Evolutionary conservation across 2,329 filamentous ascomycete genomes (phyloP).

Genomic region (Penicillium sp.): DNA sequence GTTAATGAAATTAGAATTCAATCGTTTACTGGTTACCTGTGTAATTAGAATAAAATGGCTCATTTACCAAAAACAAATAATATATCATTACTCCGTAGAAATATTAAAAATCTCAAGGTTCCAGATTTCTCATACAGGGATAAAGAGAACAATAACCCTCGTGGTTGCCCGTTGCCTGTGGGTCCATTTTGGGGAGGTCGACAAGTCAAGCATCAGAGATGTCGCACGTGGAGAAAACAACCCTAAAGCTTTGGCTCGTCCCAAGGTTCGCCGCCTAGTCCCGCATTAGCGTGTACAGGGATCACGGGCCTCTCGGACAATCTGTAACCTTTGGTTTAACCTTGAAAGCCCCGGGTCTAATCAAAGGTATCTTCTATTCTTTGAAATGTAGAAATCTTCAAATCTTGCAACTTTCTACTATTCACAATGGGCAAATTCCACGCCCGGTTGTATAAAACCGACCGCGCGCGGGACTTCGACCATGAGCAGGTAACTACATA

Average conservation of each 20-base stretch:
- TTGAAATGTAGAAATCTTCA: background rate
- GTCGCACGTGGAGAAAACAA: conserved; percentile 21
- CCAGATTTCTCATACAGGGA: background rate
- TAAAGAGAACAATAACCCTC: background rate
- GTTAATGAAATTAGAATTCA: background rate
- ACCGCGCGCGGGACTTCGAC: conserved; percentile 46
- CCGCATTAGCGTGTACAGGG: conserved; percentile 10
- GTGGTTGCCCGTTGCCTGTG: background rate
- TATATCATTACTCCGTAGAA: no score
- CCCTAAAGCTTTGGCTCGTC: conserved; percentile 11
- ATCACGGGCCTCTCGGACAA: background rate
- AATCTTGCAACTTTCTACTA: background rate
- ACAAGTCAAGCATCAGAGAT: conserved; percentile 10
- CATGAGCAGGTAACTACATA: conserved; percentile 39
- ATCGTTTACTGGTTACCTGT: background rate
- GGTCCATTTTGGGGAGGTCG: background rate
- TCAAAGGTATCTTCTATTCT: background rate
- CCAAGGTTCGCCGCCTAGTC: background rate
- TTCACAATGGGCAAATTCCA: conserved; percentile 37
- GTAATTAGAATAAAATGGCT: background rate
- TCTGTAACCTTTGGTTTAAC: background rate
- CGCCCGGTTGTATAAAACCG: conserved; percentile 44
- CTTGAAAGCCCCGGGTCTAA: background rate
- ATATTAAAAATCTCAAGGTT: background rate
- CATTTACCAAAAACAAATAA: background rate